Evolutionary conservation across 1,284 basidiomycete genomes (phyloP), one percentile per base, ranked within the genome.

Genomic region (Ceratobasidium sp.): DNA sequence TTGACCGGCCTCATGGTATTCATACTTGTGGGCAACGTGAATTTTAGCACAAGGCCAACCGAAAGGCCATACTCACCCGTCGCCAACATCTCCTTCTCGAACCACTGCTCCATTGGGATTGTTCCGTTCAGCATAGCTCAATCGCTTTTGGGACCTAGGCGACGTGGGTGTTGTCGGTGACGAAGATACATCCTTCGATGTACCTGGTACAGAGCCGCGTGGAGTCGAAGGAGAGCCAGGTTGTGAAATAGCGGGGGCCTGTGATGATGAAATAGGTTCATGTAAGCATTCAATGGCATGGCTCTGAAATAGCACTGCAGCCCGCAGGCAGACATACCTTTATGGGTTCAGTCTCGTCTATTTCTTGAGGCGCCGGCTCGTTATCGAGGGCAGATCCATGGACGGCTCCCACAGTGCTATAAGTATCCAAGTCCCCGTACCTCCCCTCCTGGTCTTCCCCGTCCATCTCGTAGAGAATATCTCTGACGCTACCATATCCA

Each of bases 1-100:
- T 96, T 96, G 77, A 97, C 90, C 0, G 96, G 96, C 74, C 95
- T 88, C 78, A 98, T 93, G 0, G 95, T 97, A 78, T 93, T 93
- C 59, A 93, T 85, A 0, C 84, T 83, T 53, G 48, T 56, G 37
- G 14, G 41, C 16, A 31, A 68, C 22, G 39, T 54, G 16, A 46
- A 22, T 19, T 39, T 2, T 9, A 43, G 29, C 22, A 39, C 29
- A 39, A 1, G 24, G 49, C 39, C 29, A 27, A 37, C 3, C 13
- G 31, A 14, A 31, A 1, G 19, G 0, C 24, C 13, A 37, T 16
- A 76, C 83, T 77, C 56, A 84, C 81, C 94, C 94, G 75, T 86
- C 91, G 6, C 94, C 94, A 8, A 97, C 81, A 81, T 96, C 94
- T 6, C 89, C 94, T 77, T 90, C 90, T 43, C 86, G 87, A 77